Evolutionary conservation across 495 filamentous ascomycete genomes (phyloP), one percentile per base, ranked within the genome.

Genomic region (Podospora appendiculata): DNA sequence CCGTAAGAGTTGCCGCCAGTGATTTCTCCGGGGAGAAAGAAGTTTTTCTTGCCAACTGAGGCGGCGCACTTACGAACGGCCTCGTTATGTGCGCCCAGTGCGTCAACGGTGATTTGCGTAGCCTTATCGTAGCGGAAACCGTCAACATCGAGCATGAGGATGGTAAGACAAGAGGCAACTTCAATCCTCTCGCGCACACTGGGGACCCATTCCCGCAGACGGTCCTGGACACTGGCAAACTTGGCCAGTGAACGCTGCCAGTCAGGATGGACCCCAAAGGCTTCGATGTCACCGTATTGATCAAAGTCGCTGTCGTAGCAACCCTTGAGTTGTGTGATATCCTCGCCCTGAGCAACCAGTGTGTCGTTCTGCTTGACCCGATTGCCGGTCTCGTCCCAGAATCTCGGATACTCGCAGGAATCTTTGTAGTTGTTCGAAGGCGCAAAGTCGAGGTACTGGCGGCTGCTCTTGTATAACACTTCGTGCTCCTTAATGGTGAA

Each of bases 211-310:
- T 87, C 84, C 32, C 84, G 75, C 17, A 88, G 67, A 53, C 84
- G 81, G 60, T 88, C 84, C 62, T 88, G 84, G 3, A 87, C 85
- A 38, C 76, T 84, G 40, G 82, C 81, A 60, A 87, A 87, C 55
- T 87, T 87, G 9, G 83, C 78, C 35, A 88, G 68, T 56, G 85
- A 75, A 41, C 60, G 60, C 55, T 86, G 70, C 77, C 79, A 87
- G 53, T 85, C 82, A 6, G 84, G 84, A 50, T 73, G 84, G 16
- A 79, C 77, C 52, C 82, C 83, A 50, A 86, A 85, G 9, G 82
- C 79, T 59, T 82, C 81, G 32, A 77, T 78, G 58, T 85, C 82
- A 41, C 83, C 83, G 49, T 84, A 86, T 62, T 59, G 41, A 51
- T 86, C 82, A 53, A 85, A 87, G 32, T 87, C 84, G 55, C 81